Base-by-base conservation (phyloP, 2,329 filamentous ascomycete species). In the Ilyonectria destructans region DNA sequence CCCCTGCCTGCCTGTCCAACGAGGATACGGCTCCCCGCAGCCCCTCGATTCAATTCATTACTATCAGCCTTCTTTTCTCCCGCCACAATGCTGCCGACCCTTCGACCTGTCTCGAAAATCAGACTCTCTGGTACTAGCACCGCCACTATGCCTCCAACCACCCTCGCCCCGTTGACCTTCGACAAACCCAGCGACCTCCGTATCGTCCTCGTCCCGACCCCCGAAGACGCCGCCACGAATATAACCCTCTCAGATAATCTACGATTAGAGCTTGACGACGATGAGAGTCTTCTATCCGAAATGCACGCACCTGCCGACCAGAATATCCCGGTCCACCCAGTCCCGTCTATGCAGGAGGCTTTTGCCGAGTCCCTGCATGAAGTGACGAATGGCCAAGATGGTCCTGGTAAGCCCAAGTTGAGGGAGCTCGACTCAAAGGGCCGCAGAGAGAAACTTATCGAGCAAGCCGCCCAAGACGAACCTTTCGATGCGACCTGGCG, bases 321-420 rank as follows among this genome's bases (percentile, higher is more conserved):
- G 57, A 73, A 70, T 45, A 79, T 80, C 51, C 80, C 80, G 15
- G 71, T 72, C 13, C 94, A 97, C 77, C 94, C 94, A 7, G 91
- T 96, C 58, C 83, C 89, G 17, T 87, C 88, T 33, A 93, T 96
- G 89, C 94, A 96, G 79, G 89, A 88, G 69, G 93, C 94, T 69
- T 96, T 97, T 78, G 91, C 93, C 74, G 94, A 96, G 81, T 96
- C 93, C 2, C 89, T 96, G 73, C 83, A 90, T 65, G 94, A 96
- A 77, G 91, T 91, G 37, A 89, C 89, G 15, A 83, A 84, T n/a
- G 83, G 81, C 12, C 40, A 60, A 12, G 79, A 81, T 4, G 81
- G 81, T 13, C 72, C 69, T 6, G 73, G 73, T 10, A 89, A 90
- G 72, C 88, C 88, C 0, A 88, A 86, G 77, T 81, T 87, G 65